Conservation (phyloP, 345 rosid species). For the Ceriops tagal region DNA sequence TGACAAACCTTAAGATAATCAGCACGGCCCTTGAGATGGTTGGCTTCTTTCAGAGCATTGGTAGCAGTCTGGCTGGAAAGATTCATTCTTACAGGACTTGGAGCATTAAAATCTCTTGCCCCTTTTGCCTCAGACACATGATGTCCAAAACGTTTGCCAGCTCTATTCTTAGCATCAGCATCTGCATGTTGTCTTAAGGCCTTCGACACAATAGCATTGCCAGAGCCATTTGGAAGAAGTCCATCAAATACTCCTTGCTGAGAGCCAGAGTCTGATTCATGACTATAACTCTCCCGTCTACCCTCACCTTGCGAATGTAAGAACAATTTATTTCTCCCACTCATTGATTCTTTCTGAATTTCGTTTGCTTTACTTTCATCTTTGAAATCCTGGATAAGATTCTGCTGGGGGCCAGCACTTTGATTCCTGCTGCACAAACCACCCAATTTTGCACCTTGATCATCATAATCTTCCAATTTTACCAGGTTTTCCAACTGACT, state of each 20-base stretch:
- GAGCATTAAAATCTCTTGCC: constrained; percentile 27
- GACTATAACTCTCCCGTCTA: constrained; percentile 16
- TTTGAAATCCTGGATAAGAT: constrained; percentile 22
- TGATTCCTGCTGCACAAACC: constrained; percentile 10
- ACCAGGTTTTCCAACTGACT: constrained; percentile 20
- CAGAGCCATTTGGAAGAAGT: constrained; percentile 30
- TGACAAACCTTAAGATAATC: constrained; percentile 57
- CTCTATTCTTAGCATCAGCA: constrained; percentile 30
- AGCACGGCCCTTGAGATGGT: constrained; percentile 46
- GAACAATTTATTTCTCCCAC: constrained; percentile 12
- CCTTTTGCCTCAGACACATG: constrained; percentile 16
- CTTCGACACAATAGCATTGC: constrained; percentile 26
- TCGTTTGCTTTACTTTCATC: constrained; percentile 19
- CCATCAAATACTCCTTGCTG: constrained; percentile 16
- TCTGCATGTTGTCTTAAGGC: constrained; percentile 27
- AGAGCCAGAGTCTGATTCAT: constrained; percentile 16
- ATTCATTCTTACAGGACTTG: constrained; percentile 33
- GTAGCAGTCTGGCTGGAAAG: constrained; percentile 38
- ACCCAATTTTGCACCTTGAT: constrained; percentile 20
- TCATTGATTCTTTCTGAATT: constrained; percentile 21
- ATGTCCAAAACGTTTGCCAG: constrained; percentile 19
- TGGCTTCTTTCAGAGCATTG: constrained; percentile 53
- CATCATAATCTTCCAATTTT: constrained; percentile 25
- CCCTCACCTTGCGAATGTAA: constrained; percentile 16
- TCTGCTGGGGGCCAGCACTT: constrained; percentile 16